Base-by-base conservation (phyloP, 331 rosid genomes). In the Cydonia oblonga region DNA sequence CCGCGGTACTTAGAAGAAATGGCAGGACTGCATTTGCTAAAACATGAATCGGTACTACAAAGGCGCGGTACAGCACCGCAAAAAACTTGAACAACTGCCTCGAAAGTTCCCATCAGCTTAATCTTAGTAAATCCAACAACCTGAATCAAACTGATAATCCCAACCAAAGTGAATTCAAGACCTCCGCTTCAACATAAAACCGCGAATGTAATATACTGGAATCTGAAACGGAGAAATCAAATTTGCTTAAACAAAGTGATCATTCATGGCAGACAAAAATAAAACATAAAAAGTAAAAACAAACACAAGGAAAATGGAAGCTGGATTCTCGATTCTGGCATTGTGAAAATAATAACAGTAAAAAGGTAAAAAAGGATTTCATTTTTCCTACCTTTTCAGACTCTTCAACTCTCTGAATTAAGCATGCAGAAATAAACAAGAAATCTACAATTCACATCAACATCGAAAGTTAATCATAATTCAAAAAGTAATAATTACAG, bases 51-150 rank as follows among this genome's bases (percentile, higher is more conserved):
- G 53, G 75, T 64, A 79, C 64, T 65, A 68, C 79, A 81, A 53
- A 69, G 69, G 72, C 78, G 82, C 30, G 87, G 85, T 46, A 75
- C 76, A 56, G 66, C 72, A 66, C 90, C 81, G 5, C 84, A 80
- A 14, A 84, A 76, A 78, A 73, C 81, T 76, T 83, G 86, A 70
- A 84, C 81, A 78, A 80, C 88, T 66, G 83, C 87, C 66, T 78
- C 80, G 56, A 81, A 81, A 59, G 86, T 59, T 56, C 79, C 82
- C 84, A 87, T 74, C n/a, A 76, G 52, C 73, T 79, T 70, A 68
- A 64, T 73, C 66, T 83, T 38, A 33, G 6, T 8, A 5, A 22
- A 29, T 35, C 6, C 38, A 22, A 22, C 1, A 42, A 20, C 60
- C 52, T 63, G 61, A 28, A 61, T 53, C 10, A 57, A 56, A 32